Conservation (phyloP, 169 alveolate species). For the Condylostoma magnum region DNA sequence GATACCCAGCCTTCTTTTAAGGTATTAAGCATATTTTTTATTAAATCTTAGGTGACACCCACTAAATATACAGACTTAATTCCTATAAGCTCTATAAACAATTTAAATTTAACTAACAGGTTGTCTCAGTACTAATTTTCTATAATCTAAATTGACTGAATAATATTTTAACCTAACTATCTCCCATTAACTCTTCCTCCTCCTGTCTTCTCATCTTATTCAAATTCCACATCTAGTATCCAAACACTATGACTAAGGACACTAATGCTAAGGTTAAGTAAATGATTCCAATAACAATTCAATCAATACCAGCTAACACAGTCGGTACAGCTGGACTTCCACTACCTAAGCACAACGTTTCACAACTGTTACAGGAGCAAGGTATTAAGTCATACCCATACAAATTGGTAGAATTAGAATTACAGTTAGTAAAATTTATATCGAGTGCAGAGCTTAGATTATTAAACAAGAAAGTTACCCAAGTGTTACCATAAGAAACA, state of each 20-base stretch:
- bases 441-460: not conserved
- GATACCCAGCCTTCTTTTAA: slow-evolving; percentile 26
- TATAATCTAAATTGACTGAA: too few species aligned
- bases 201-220: not conserved
- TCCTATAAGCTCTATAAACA: too few species aligned
- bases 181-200: too few species aligned
- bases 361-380: slow-evolving; percentile 27
- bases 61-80: too few species aligned
- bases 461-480: slow-evolving; percentile 22
- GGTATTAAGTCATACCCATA: slow-evolving; percentile 21
- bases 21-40: too few species aligned
- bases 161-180: too few species aligned
- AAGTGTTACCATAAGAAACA: slow-evolving; percentile 7
- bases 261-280: not conserved
- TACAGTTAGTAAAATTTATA: not conserved
- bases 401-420: not conserved
- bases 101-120: too few species aligned
- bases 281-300: slow-evolving; percentile 12
- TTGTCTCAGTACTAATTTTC: too few species aligned
- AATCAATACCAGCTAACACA: slow-evolving; percentile 9
- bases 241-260: not conserved
- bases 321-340: not conserved
- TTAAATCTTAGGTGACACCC: too few species aligned
- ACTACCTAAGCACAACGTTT: not conserved
- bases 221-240: not conserved